Conservation (phyloP, 169 alveolate species). For the Plasmodium adleri region DNA sequence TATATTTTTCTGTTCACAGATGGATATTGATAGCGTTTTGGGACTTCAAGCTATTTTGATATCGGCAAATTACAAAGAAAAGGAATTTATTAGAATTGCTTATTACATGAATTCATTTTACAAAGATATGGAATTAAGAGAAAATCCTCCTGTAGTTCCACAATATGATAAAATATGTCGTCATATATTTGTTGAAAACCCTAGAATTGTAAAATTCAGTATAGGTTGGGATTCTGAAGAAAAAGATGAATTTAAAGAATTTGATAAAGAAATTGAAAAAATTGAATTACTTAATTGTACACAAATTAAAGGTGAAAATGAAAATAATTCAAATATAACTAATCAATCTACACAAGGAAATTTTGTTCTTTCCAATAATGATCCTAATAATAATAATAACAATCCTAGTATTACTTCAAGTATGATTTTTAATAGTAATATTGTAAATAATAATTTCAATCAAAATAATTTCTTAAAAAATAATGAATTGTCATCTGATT, state of each 20-base stretch:
- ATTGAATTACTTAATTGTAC: conserved; percentile 55
- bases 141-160: conserved; percentile 95
- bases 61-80: conserved; percentile 94
- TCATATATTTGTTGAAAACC: conserved; percentile 94
- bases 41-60: conserved; percentile 98
- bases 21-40: conserved; percentile 88
- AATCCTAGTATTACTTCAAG: neutral
- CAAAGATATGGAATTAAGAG: conserved; percentile 93
- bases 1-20: conserved; percentile 46
- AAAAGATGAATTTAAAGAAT: conserved; percentile 79
- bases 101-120: conserved; percentile 96
- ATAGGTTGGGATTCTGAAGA: conserved; percentile 94
- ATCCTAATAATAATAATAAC: neutral
- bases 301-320: conserved; percentile 59
- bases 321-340: conserved; percentile 29
- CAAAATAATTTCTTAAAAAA: conserved; percentile 19
- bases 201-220: conserved; percentile 97
- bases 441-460: neutral
- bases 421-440: neutral
- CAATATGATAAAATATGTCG: conserved; percentile 93
- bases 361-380: conserved; percentile 5
- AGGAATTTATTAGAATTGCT: conserved; percentile 98
- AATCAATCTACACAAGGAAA: conserved; percentile 45
- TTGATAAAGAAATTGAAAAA: conserved; percentile 76
- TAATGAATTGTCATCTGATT: conserved; percentile 26